Base-by-base conservation (phyloP, 768 basidiomycete genomes). In the Tricholoma terreum region DNA sequence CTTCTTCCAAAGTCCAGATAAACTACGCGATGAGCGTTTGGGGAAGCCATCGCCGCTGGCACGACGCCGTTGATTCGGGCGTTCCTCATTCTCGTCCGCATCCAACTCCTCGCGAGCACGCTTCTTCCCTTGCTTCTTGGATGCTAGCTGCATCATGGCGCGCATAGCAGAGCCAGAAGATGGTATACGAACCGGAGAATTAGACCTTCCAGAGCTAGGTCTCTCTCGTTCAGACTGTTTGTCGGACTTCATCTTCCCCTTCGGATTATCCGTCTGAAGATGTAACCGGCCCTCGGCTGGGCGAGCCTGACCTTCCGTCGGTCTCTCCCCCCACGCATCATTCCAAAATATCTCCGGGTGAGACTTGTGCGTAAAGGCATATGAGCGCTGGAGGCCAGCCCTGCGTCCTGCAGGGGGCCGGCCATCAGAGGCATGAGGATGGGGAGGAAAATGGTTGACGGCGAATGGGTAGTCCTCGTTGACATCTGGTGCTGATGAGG, bases 21-120 rank as follows among this genome's bases (percentile, higher is more conserved):
- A 17, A 11, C 34, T 55, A 14, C 35, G 43, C 31, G 54, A 55
- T 12, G 48, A 35, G 11, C 31, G 42, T 15, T 24, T 45, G 4
- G 42, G 15, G 17, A 33, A 12, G 17, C 36, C 34, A 6, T n/a
- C 43, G n/a, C 19, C 14, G 24, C 50, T 27, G 6, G 56, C 24
- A 24, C 56, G 48, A 31, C 50, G 56, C 12, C 24, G 36, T 19
- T 49, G 56, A 17, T 38, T 38, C 19, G 56, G 36, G 12, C 36
- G 22, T 12, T 51, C 55, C 21, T 19, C 54, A n/a, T 55, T 45
- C n/a, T 15, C 46, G 7, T 36, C 49, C 35, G 7, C 55, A 38
- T 35, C 50, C 7, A 12, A 21, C 43, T 30, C 56, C 36, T 57
- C 56, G 30, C 56, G 50, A 27, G 56, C 36, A 22, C 56, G 56